Evolutionary conservation across 169 alveolate genomes (phyloP), one percentile per base, ranked within the genome.

Genomic region (Cryptosporidium felis): DNA sequence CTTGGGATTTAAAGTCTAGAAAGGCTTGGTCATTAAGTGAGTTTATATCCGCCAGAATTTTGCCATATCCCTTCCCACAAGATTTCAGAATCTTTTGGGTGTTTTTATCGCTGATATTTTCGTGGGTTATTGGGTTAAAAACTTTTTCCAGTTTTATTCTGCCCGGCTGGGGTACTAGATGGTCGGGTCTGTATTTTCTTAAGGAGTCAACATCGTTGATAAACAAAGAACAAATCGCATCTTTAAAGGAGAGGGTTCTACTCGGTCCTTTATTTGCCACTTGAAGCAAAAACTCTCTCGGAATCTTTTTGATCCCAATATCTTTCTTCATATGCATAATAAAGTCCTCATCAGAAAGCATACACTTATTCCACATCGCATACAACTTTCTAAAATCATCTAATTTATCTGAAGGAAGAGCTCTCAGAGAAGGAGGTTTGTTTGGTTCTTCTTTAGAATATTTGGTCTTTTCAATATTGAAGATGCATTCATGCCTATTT

Each of bases 341-440:
- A 51, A 74, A 74, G 9, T 74, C 74, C 23, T 49, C 65, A 16
- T 74, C 85, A 16, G 85, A 74, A 0, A 74, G 1, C 85, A 74
- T 74, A 41, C 85, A 74, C 56, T 38, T 74, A 53, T 74, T 56
- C 85, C 85, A 74, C 85, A 74, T 74, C 14, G 85, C 65, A 74
- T 74, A 74, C 56, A 74, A 74, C 44, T 74, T 74, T 23, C 85
- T 42, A 18, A 74, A 74, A 74, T 74, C 85, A 51, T 56, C 59
- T 34, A 74, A 58, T 36, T 74, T 74, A 18, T 53, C 67, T 10
- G 42, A 9, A 18, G 85, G 74, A 21, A 74, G 46, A 21, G 85
- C 85, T 23, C 74, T 74, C 23, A 74, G 23, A 6, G 46, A 36
- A 36, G 85, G 65, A 38, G 40, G 49, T 0, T 74, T 74, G 6